Conservation (phyloP, 2,329 filamentous ascomycete species). For the Magnaporthales sp. region DNA sequence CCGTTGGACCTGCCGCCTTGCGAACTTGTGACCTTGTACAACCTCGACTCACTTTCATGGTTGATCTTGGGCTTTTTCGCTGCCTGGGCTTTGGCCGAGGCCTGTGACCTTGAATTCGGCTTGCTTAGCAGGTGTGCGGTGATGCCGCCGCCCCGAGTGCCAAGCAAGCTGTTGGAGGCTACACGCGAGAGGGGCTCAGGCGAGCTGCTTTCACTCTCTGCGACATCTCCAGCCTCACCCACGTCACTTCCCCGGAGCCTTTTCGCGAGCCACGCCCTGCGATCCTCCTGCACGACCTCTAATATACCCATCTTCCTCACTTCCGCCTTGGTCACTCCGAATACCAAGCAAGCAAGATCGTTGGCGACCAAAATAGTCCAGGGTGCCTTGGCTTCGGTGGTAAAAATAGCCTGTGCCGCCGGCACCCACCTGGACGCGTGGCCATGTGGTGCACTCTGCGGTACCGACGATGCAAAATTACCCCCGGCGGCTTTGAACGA, state of each 20-base stretch:
- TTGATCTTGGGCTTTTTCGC: conserved; percentile 56
- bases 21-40: conserved; percentile 48
- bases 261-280: conserved; percentile 79
- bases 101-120: conserved; percentile 51
- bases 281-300: conserved; percentile 86
- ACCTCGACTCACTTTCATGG: conserved; percentile 45
- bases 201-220: conserved; percentile 21
- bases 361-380: conserved; percentile 97
- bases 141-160: conserved; percentile 64
- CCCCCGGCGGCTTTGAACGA: conserved; percentile 26
- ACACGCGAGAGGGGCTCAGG: conserved; percentile 25
- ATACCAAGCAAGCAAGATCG: conserved; percentile 92
- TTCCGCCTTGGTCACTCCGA: conserved; percentile 95
- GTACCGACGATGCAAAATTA: conserved; percentile 45
- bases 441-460: conserved; percentile 44
- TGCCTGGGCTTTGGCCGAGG: conserved; percentile 20
- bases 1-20: conserved; percentile 66
- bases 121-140: conserved; percentile 85
- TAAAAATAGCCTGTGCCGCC: conserved; percentile 92
- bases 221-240: conserved; percentile 32
- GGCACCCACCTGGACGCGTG: conserved; percentile 87
- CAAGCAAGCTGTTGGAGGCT: conserved; percentile 47
- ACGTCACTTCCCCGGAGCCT: conserved; percentile 62
- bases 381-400: conserved; percentile 80
- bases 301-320: conserved; percentile 91